Percentiles rank a stretch among this genome's conserved stretches.
phyloP scores from a whole-genome alignment of 75 land plant species.

The Pseudotsuga menziesii region DNA sequence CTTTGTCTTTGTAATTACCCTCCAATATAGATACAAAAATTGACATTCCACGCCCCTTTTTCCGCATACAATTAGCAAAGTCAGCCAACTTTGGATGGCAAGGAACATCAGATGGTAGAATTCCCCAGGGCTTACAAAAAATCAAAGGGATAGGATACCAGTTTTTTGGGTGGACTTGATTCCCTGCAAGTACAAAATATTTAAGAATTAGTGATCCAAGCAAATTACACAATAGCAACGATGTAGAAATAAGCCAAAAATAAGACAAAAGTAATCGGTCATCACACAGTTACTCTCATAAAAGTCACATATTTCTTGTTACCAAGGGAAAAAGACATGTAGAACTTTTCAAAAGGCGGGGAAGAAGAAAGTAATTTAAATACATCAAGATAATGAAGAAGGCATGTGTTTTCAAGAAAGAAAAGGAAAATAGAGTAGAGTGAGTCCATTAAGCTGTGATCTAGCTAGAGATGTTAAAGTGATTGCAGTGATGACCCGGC shows the following conservation, averaged over 20 bases:
- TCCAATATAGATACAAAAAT: constrained; percentile 90
- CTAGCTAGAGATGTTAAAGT: too few relatives aligned
- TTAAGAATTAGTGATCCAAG: background rate
- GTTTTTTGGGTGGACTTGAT: constrained; percentile 94
- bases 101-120: constrained; percentile 91
- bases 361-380: background rate
- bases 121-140: constrained; percentile 98
- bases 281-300: too few relatives aligned
- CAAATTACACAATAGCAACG: background rate
- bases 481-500: too few relatives aligned
- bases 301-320: too few relatives aligned
- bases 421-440: too few relatives aligned
- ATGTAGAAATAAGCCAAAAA: background rate
- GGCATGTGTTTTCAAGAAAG: too few relatives aligned
- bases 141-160: constrained; percentile 98
- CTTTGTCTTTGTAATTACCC: constrained; percentile 84
- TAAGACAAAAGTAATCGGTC: too few relatives aligned
- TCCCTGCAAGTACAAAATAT: constrained; percentile 51
- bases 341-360: background rate
- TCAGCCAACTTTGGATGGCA: constrained; percentile 99
- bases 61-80: constrained; percentile 98
- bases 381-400: too few relatives aligned
- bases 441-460: too few relatives aligned
- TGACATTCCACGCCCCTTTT: constrained; percentile 98
- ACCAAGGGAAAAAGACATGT: too few relatives aligned